Evolutionary conservation across 495 filamentous ascomycete genomes (phyloP), one percentile per base, ranked within the genome.

Genomic region (Physcia stellaris): DNA sequence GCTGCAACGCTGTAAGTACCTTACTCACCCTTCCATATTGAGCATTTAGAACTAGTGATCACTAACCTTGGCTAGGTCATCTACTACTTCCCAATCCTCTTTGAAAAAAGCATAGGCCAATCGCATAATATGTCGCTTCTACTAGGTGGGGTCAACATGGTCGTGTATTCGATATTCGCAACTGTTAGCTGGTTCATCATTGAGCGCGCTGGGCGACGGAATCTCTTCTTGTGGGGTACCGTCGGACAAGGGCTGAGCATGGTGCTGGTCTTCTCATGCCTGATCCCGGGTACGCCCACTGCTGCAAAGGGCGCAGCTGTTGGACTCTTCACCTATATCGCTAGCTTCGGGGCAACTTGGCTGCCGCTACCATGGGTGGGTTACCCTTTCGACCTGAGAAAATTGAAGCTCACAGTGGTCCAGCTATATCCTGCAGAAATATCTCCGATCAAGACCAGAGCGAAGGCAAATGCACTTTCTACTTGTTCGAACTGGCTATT

Each of bases 41-140:
- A 40, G 32, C 6, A 5, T 34, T 5, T 4, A 23, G 13, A 3
- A 4, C 16, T 31, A 13, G 28, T 3, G 42, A 1, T 62, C 62
- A 26, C 84, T 79, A 58, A 87, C 87, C 41, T 81, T 80, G 10
- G 79, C 83, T 47, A 87, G 86, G 51, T n/a, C n/a, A n/a, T n/a
- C n/a, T 90, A 90, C 66, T 87, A 80, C 59, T 80, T 81, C 44
- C 80, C 82, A 0, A 69, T 86, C 28, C 68, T 90, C 1, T 84
- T 87, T 59, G 54, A 85, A 58, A 53, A 66, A 9, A 76, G 73
- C 15, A 73, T 87, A 45, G 44, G 58, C 15, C 60, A 70, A 45
- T 54, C 51, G 1, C 67, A 77, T 44, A 68, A 70, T 38, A 65
- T 86, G 46, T 67, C 74, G 11, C 55, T 87, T 9, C 61, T 88